Evolutionary conservation across 495 filamentous ascomycete genomes (phyloP).

Genomic region (Penicillium soppii): DNA sequence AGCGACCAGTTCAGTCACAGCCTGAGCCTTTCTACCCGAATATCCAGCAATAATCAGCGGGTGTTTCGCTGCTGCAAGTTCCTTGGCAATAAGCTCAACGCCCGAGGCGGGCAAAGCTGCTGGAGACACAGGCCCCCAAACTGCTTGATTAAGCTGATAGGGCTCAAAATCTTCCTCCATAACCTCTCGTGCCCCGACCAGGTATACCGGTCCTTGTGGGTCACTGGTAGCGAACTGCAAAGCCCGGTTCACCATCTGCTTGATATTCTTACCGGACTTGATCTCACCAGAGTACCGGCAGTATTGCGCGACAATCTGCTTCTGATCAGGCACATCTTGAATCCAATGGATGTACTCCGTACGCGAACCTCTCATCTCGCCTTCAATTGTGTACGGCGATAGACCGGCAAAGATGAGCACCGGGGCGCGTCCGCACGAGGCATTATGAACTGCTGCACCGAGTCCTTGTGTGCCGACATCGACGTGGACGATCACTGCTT

Average conservation of each 20-base stretch:
- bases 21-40: conserved; percentile 69
- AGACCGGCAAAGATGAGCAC: conserved; percentile 90
- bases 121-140: conserved; percentile 75
- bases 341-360: conserved; percentile 99
- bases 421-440: conserved; percentile 79
- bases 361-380: conserved; percentile 81
- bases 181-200: conserved; percentile 80
- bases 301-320: conserved; percentile 87
- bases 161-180: conserved; percentile 91
- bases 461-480: conserved; percentile 94
- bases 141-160: conserved; percentile 68
- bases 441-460: conserved; percentile 90
- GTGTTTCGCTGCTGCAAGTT: conserved; percentile 68
- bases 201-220: conserved; percentile 83
- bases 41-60: conserved; percentile 85
- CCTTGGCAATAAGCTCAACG: conserved; percentile 65
- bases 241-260: conserved; percentile 92
- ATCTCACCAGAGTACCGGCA: conserved; percentile 91
- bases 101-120: conserved; percentile 68
- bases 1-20: conserved; percentile 69
- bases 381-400: conserved; percentile 86
- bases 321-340: conserved; percentile 94
- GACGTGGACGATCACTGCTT: conserved; percentile 93
- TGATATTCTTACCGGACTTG: conserved; percentile 89
- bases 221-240: conserved; percentile 81